These are phyloP conservation scores for Clonostachys solani DNA, from an alignment of 2,329 filamentous ascomycete species.

Conservation along the genomic window DNA sequence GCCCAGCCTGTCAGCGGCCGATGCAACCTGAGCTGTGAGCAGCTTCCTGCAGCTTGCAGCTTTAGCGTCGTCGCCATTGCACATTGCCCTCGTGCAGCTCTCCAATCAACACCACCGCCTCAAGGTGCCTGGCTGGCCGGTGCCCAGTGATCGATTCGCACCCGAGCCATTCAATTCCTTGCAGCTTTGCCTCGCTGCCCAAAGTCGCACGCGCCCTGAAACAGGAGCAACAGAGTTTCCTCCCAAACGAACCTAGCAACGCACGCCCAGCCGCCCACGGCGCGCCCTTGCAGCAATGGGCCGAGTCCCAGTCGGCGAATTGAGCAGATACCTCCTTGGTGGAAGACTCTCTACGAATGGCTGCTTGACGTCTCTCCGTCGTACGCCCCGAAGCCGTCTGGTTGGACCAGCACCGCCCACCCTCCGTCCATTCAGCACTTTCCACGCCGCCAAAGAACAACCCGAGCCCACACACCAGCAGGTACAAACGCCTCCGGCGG, in stretches of 20 bases:
- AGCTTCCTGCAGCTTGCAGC: slow-evolving; percentile 1
- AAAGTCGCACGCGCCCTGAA: too few relatives aligned
- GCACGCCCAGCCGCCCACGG: neutral
- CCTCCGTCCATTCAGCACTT: slow-evolving; percentile 11
- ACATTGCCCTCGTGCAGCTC: too few relatives aligned
- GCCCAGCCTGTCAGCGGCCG: too few relatives aligned
- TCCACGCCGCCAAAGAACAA: slow-evolving; percentile 19
- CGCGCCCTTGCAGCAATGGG: slow-evolving; percentile 25
- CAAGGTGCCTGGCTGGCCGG: too few relatives aligned
- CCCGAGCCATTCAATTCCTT: too few relatives aligned
- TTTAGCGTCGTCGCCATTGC: neutral
- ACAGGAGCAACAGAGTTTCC: too few relatives aligned
- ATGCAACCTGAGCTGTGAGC: neutral
- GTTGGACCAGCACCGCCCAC: neutral
- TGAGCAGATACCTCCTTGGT: slow-evolving; percentile 44
- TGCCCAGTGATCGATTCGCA: too few relatives aligned
- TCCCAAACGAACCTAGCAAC: too few relatives aligned
- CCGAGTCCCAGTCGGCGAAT: slow-evolving; percentile 33
- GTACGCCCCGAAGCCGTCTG: slow-evolving; percentile 3
- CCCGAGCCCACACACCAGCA: slow-evolving; percentile 12
- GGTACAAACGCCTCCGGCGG: slow-evolving; percentile 10
- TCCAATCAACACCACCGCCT: too few relatives aligned
- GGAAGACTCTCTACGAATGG: slow-evolving; percentile 36
- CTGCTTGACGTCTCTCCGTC: slow-evolving; percentile 24
- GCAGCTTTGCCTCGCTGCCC: too few relatives aligned